Base-by-base conservation (phyloP, 371 early-diverging fungal genomes). In the Actinomortierella wolfii region DNA sequence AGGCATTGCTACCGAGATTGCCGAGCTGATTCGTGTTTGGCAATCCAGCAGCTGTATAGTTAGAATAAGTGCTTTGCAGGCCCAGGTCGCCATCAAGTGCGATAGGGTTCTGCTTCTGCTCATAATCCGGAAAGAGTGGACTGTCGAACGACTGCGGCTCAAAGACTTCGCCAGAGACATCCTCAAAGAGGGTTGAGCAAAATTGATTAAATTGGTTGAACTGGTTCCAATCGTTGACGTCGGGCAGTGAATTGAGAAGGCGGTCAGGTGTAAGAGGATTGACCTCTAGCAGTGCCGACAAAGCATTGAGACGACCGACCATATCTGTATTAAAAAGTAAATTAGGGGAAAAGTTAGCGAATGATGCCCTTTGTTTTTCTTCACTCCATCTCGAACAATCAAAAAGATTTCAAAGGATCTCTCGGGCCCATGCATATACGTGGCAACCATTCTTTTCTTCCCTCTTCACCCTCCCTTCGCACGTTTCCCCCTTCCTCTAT, bases 141-240 rank as follows among this genome's bases (percentile, higher is more conserved):
- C 26, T 40, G 39, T 61, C 61, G 40, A 49, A 61, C 6, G 57
- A 24, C 26, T 64, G 68, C 1, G 64, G 47, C n/a, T 59, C 61
- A 23, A 57, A 68, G 3, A 59, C 24, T 49, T 74, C 75, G 43
- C 68, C 67, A 45, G 63, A 67, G 45, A 68, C 63, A 41, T 61
- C 68, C 48, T 74, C 75, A 14, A 64, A 61, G 1, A 74, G 60
- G 5, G 59, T 64, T 2, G 68, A 57, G 53, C 60, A 63, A 43
- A 54, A 64, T 20, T 65, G 50, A 64, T 78, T 25, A 70, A 79
- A 52, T 25, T 70, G 51, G 61, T 76, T 51, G 76, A 82, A 55
- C 76, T 80, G 48, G 75, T 78, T 24, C 86, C 84, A 86, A 14
- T 70, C 69, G 29, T 76, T 81, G 24, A 83, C 56, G 0, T 75